Evolutionary conservation across 345 rosid genomes (phyloP).

Genomic region (Salix purpurea): DNA sequence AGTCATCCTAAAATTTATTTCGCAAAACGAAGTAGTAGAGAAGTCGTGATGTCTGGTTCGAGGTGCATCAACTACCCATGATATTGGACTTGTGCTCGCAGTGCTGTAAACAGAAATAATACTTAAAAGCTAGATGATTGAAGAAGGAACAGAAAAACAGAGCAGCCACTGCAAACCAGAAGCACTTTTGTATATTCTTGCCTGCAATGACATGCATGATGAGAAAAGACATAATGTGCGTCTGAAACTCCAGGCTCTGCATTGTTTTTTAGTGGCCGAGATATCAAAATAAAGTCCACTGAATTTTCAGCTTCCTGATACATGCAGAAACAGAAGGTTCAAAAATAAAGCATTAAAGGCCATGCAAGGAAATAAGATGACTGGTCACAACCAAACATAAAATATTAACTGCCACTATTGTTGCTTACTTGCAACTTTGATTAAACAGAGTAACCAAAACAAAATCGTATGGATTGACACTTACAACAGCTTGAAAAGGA

Average conservation of each 20-base stretch:
- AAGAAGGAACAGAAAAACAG: conserved; percentile 1
- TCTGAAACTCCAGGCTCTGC: conserved; percentile 34
- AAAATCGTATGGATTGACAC: neutral
- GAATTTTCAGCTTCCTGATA: conserved; percentile 50
- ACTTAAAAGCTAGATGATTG: neutral
- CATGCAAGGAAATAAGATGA: neutral
- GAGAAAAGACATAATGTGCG: conserved; percentile 49
- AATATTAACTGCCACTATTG: neutral
- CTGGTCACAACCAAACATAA: neutral
- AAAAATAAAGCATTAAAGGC: neutral
- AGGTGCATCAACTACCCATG: conserved; percentile 76
- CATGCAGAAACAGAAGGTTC: conserved; percentile 10
- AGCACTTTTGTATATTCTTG: conserved; percentile 16
- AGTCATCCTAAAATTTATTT: conserved; percentile 48
- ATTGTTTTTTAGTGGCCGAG: conserved; percentile 37
- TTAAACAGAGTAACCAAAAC: neutral
- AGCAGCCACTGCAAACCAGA: neutral
- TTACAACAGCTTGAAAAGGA: neutral
- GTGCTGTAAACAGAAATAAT: conserved; percentile 38
- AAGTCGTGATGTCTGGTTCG: conserved; percentile 58
- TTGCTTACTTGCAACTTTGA: neutral
- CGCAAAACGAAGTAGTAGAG: conserved; percentile 43
- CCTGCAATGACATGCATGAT: conserved; percentile 87
- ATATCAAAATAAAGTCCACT: conserved; percentile 74
- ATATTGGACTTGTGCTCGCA: conserved; percentile 54